Base-by-base conservation (phyloP, 305 asterid genomes). In the Solanum hybrid region DNA sequence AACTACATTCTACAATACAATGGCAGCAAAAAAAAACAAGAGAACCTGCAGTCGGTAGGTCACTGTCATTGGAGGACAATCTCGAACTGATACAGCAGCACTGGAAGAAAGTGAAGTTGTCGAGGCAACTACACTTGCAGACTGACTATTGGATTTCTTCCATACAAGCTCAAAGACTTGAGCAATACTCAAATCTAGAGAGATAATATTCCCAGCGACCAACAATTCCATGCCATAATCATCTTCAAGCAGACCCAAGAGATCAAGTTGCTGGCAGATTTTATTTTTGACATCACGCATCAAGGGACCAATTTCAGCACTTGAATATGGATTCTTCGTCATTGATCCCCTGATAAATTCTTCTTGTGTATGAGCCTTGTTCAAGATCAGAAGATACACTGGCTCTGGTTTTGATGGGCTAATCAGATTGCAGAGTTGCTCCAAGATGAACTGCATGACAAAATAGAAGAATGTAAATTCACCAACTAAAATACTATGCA, bases 221-320 rank as follows among this genome's bases (percentile, higher is more conserved):
- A 98, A 94, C 92, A 98, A 94, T 91, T 98, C 99, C 99, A 98
- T 98, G 92, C 99, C 98, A 92, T 93, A 98, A 92, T 98, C 99
- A 92, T 97, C 99, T 93, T 97, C 99, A 90, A 98, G 35, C 42
- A 98, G 96, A 90, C 99, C 98, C 92, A 98, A 92, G 83, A 98
- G 98, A 91, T 98, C 99, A 97, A 98, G 93, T 95, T 98, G 99
- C 91, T 96, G 96, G 93, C 99, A 98, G 86, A 98, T 98, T 93
- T 98, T 98, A 93, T 98, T 98, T 95, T 97, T 98, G 84, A 98
- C 99, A 94, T 98, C 99, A 92, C 99, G 99, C 99, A 98, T 97
- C 92, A 98, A 94, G 46, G 99, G 99, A 90, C 99, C 99, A 92
- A 98, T 93, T 94, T 98, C 99, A 89, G 94, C 93, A 93, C 99